These are phyloP conservation scores for Ustilago hordei DNA, from an alignment of 1,284 basidiomycete genomes.

Conservation along the genomic window DNA sequence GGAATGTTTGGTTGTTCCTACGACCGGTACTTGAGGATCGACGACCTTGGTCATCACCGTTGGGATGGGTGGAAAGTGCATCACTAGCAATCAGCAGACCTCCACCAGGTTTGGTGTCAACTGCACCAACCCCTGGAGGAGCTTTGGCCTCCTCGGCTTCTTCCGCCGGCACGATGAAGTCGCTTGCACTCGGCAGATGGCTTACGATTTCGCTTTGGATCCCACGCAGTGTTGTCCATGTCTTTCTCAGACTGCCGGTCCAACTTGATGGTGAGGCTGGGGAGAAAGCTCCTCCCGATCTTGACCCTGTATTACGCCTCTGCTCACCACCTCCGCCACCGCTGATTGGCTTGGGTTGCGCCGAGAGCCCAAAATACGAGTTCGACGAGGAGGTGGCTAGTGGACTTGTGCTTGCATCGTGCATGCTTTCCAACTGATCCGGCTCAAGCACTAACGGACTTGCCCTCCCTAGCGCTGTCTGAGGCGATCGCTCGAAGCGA, in stretches of 20 bases:
- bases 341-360: slow-evolving; percentile 38
- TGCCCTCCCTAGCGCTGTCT: slow-evolving; percentile 30
- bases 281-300: slow-evolving; percentile 15
- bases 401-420: slow-evolving; percentile 53
- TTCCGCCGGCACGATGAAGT: slow-evolving; percentile 51
- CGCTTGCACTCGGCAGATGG: slow-evolving; percentile 52
- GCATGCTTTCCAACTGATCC: slow-evolving; percentile 56
- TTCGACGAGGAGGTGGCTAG: slow-evolving; percentile 23
- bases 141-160: slow-evolving; percentile 23
- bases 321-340: slow-evolving; percentile 3
- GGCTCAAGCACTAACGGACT: slow-evolving; percentile 47
- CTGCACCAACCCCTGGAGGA: slow-evolving; percentile 4
- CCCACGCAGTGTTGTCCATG: slow-evolving; percentile 55
- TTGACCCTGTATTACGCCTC: slow-evolving; percentile 8
- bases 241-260: slow-evolving; percentile 54
- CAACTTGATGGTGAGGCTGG: slow-evolving; percentile 44
- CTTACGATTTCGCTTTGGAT: slow-evolving; percentile 45
- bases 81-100: slow-evolving; percentile 39
- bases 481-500: slow-evolving; percentile 48
- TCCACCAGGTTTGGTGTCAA: slow-evolving; percentile 37
- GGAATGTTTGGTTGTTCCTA: slow-evolving; percentile 16
- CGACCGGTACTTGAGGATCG: slow-evolving; percentile 9
- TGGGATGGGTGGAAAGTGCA: neutral
- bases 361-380: slow-evolving; percentile 31
- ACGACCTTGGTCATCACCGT: neutral